Percentiles rank a stretch among this genome's conserved stretches.
phyloP scores from a whole-genome alignment of 148 eudicot genomes.

The Cornus florida region DNA sequence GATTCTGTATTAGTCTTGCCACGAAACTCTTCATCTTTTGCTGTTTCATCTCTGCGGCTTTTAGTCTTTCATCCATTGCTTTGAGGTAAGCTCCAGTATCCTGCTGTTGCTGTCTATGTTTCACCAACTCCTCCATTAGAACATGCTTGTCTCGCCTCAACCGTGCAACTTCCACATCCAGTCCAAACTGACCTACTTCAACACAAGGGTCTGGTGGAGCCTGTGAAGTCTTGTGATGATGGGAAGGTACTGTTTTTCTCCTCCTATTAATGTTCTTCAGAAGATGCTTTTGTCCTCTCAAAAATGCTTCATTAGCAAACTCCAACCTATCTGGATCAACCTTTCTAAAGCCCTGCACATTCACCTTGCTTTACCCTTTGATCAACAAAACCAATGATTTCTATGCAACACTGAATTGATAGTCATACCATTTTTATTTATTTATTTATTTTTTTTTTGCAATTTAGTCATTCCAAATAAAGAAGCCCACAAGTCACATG shows the following conservation, averaged over 20 bases:
- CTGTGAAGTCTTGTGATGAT: slow-evolving; percentile 12
- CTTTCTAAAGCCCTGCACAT: slow-evolving; percentile 37
- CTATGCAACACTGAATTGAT: too few relatives aligned
- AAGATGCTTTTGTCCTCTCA: slow-evolving; percentile 48
- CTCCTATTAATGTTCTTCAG: slow-evolving; percentile 38
- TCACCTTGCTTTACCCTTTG: background rate
- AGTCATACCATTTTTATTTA: too few relatives aligned
- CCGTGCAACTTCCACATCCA: slow-evolving; percentile 39
- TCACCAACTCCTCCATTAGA: slow-evolving; percentile 42
- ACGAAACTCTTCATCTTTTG: slow-evolving; percentile 47
- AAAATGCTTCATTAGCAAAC: slow-evolving; percentile 39
- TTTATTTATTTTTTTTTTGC: too few relatives aligned
- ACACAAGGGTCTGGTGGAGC: slow-evolving; percentile 27
- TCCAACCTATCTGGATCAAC: slow-evolving; percentile 38
- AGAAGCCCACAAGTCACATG: too few relatives aligned
- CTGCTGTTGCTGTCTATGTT: slow-evolving; percentile 51
- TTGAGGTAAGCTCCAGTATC: slow-evolving; percentile 27
- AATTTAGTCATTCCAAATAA: too few relatives aligned
- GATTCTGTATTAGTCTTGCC: slow-evolving; percentile 41
- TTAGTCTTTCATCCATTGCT: slow-evolving; percentile 41
- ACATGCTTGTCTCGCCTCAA: slow-evolving; percentile 48
- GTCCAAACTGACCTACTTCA: slow-evolving; percentile 45
- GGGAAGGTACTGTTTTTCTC: slow-evolving; percentile 33
- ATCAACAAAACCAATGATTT: background rate
- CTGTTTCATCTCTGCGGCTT: slow-evolving; percentile 42